Evolutionary conservation across 768 basidiomycete genomes (phyloP), one percentile per base, ranked within the genome.

Genomic region (Leucogyrophana mollusca): DNA sequence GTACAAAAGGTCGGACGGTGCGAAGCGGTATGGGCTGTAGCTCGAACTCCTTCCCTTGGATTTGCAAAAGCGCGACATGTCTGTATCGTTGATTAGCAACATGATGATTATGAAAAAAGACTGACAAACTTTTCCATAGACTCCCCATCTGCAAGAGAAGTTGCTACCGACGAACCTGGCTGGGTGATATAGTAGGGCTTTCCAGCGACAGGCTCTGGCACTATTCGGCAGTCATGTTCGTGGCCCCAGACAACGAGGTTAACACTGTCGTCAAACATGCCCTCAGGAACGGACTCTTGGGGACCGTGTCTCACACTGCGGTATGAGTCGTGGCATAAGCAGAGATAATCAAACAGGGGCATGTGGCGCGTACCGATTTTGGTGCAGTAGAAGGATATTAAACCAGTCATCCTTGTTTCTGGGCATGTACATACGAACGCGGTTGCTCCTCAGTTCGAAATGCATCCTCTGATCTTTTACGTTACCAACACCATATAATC

Each of bases 181-280:
- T 99, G 96, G 2, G 85, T 80, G 58, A 99, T 93, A 57, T 79
- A 84, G 68, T 99, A 99, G 13, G 78, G 78, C 65, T 95, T 94
- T 10, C 90, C 93, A 4, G 91, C 85, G 7, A 99, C 95, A 4
- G 83, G 78, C 58, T 96, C 92, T 1, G 96, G 95, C 2, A 82
- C 73, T 44, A 95, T 89, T 23, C 94, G 82, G 58, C 95, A 98
- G 65, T 98, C 96, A 61, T 99, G 96, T 65, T 99, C 96, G 63
- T 99, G 96, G 6, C 96, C 96, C 96, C 96, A 99, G 2, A 99
- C 75, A 6, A 99, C 90, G 13, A 99, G 77, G 56, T 97, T 83
- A 27, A 97, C 77, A 56, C 84, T 87, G 59, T 99, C 92, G 60
- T 98, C 95, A 55, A 99, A 99, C 83, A 97, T 88, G 50, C 89